Percentiles rank a stretch among this genome's conserved stretches.
phyloP scores from a whole-genome alignment of 2,329 filamentous ascomycete species.

The Fusarium buharicum region DNA sequence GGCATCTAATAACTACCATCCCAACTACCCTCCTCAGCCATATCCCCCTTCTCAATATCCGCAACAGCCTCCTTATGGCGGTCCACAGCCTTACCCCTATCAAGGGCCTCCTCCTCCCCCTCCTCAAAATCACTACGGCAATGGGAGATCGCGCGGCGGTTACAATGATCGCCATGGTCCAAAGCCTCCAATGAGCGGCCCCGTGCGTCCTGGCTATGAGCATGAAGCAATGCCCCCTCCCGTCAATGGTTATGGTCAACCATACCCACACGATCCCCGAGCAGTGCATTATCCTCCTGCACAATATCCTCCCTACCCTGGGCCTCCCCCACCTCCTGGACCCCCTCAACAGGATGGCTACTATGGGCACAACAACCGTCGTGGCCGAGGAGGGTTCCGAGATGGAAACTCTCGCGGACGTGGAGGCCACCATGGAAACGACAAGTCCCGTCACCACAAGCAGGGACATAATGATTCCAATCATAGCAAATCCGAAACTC shows the following conservation, averaged over 20 bases:
- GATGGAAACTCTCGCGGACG: slow-evolving; percentile 57
- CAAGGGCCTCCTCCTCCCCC: slow-evolving; percentile 51
- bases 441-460: slow-evolving; percentile 54
- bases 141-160: slow-evolving; percentile 55
- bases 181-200: slow-evolving; percentile 48
- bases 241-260: slow-evolving; percentile 53
- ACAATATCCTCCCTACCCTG: slow-evolving; percentile 55
- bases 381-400: slow-evolving; percentile 50
- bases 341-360: slow-evolving; percentile 51
- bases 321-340: slow-evolving; percentile 52
- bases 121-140: slow-evolving; percentile 52
- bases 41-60: slow-evolving; percentile 58
- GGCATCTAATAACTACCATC: slow-evolving; percentile 66
- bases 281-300: slow-evolving; percentile 48
- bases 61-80: slow-evolving; percentile 58
- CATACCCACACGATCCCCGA: slow-evolving; percentile 56
- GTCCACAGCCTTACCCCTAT: slow-evolving; percentile 55
- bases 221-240: slow-evolving; percentile 50
- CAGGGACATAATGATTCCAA: slow-evolving; percentile 49
- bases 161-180: slow-evolving; percentile 58
- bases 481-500: slow-evolving; percentile 52
- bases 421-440: slow-evolving; percentile 56
- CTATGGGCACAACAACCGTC: slow-evolving; percentile 50
- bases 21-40: slow-evolving; percentile 67
- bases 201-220: slow-evolving; percentile 51